Base-by-base conservation (phyloP, 192 early-diverging fungal species). In the Phlyctochytrium arcticum region DNA sequence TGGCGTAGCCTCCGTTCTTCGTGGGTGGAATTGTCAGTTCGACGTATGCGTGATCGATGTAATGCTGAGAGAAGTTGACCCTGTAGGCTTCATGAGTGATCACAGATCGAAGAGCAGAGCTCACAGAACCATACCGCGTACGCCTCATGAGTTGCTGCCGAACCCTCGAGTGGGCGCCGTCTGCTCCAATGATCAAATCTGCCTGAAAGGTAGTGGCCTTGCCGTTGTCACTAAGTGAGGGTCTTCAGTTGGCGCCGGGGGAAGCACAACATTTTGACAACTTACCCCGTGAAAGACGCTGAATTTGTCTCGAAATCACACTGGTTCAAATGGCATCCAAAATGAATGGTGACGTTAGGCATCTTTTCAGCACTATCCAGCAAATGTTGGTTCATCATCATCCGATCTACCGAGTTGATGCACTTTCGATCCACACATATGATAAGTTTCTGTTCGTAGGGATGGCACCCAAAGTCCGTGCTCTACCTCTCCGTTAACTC, bases 341-440 rank as follows among this genome's bases (percentile, higher is more conserved):
- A 98, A 72, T 88, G 73, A 27, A 98, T 55, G 3, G 73, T 78
- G 19, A 95, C 90, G 59, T 88, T 86, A 5, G 66, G 51, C 51
- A 83, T 79, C 36, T 75, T 65, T 51, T 89, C 88, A 1, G 89
- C 91, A 34, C 77, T 83, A 42, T 82, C 82, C 49, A 98, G 82
- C 29, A 98, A 79, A 29, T 87, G 75, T 69, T 87, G 81, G 71
- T 95, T 95, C 46, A 96, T 80, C 39, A 76, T 68, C 51, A 87
- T 88, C 35, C 96, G 80, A 68, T 94, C 93, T 0, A 96, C 86
- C 33, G 94, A 93, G 84, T 98, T 94, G 69, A 95, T 98, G 72
- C 88, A 88, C 86, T 92, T 33, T 19, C n/a, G n/a, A n/a, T n/a
- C n/a, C n/a, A n/a, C n/a, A n/a, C n/a, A n/a, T n/a, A n/a, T n/a